These are phyloP conservation scores for Cladosporium sp. DNA, from an alignment of 2,329 filamentous ascomycete species.

Conservation along the genomic window DNA sequence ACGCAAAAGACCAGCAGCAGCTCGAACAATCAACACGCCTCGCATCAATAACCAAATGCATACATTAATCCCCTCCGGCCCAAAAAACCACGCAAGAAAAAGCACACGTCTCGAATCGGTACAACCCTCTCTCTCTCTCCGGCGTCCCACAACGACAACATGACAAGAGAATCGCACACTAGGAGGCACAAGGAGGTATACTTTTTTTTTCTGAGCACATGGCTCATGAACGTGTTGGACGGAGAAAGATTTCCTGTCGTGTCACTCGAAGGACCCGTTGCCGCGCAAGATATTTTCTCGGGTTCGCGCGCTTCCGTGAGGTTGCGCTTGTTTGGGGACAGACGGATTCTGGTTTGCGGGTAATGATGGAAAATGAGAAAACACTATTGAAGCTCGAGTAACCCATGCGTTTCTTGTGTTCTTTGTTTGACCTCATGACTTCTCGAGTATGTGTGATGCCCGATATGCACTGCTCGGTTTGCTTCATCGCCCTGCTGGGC, in stretches of 20 bases:
- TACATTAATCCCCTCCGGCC: not conserved
- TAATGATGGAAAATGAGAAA: not conserved
- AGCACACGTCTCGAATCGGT: too few species aligned
- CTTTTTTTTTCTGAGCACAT: not conserved
- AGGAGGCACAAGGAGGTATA: not conserved
- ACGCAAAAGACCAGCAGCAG: not conserved
- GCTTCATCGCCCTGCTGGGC: too few species aligned
- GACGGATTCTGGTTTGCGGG: not conserved
- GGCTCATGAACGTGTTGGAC: too few species aligned
- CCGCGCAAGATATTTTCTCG: not conserved
- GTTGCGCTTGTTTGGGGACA: not conserved
- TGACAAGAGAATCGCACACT: too few species aligned
- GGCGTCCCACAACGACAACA: too few species aligned
- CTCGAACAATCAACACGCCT: not conserved
- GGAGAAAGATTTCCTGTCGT: conserved; percentile 1
- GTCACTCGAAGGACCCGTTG: conserved; percentile 5
- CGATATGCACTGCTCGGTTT: too few species aligned
- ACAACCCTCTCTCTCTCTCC: too few species aligned
- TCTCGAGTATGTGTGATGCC: too few species aligned
- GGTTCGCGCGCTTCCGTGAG: conserved; percentile 4
- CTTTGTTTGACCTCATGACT: too few species aligned
- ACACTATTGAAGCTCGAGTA: not conserved
- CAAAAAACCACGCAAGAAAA: not conserved
- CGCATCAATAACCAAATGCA: not conserved
- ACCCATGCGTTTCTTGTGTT: too few species aligned